Conservation (phyloP, 495 filamentous ascomycete genomes). For the Sordaria brevicollis region DNA sequence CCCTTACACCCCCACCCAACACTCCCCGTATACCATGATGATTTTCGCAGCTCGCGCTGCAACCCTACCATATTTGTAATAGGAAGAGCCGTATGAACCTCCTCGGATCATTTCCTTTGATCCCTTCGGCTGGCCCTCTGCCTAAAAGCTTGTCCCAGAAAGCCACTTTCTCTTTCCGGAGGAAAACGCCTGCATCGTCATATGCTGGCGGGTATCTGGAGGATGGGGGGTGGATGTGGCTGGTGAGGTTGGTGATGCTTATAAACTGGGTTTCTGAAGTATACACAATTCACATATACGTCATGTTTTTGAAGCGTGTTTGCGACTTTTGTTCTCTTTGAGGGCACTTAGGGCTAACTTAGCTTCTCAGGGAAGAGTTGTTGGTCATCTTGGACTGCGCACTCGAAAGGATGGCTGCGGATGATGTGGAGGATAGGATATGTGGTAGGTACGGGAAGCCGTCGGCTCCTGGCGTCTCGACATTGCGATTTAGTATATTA, state of each 20-base stretch:
- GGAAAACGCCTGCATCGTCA: constrained; percentile 35
- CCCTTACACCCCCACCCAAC: background rate
- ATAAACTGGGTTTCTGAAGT: constrained; percentile 40
- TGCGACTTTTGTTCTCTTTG: background rate
- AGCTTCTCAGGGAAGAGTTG: background rate
- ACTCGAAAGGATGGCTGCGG: background rate
- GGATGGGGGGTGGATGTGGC: constrained; percentile 11
- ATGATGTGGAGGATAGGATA: background rate
- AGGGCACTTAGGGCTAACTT: background rate
- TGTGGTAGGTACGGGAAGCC: background rate
- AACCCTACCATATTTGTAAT: constrained; percentile 31
- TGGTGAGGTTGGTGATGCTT: constrained; percentile 36
- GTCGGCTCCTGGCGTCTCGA: background rate
- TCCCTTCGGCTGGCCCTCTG: constrained; percentile 4
- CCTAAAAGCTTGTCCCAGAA: background rate
- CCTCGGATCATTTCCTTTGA: constrained; percentile 4
- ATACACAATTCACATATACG: background rate
- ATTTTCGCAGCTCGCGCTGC: constrained; percentile 38
- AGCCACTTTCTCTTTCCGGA: constrained; percentile 1
- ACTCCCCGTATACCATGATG: constrained; percentile 32
- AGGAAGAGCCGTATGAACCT: constrained; percentile 46
- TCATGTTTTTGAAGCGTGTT: constrained; percentile 3
- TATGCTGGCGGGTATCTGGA: constrained; percentile 30
- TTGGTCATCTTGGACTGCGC: background rate
- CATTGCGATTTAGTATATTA: background rate